Base-by-base conservation (phyloP, 176 grass and related monocot species). In the Elaeis guineensis region DNA sequence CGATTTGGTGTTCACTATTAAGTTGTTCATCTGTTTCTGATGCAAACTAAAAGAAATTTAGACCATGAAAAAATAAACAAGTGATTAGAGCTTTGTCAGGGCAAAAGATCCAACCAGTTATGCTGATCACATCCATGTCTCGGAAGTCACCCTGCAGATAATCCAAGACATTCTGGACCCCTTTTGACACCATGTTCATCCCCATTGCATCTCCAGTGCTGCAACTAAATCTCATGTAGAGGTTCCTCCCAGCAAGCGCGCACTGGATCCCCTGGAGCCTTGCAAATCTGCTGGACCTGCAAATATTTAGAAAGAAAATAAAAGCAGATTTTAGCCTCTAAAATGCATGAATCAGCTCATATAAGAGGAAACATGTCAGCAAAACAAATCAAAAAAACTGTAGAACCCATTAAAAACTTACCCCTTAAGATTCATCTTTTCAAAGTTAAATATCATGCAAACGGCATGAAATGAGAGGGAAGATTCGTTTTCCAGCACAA, bases 131-230 rank as follows among this genome's bases (percentile, higher is more conserved):
- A 61, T 92, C 88, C 88, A 98, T 89, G 67, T 98, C 93, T 25
- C 77, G 79, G 73, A 92, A 98, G 62, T 98, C 84, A 21, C 73
- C 75, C 62, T 80, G 66, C 32, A 98, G 84, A 57, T 76, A 92
- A 50, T 98, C 88, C 54, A 98, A 50, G 57, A 98, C 93, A 51
- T 86, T 89, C 16, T 98, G 88, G 6, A 98, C 88, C 4, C 88
- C 93, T 74, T 92, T 92, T 24, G 93, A 98, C 48, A 98, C 77
- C 87, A 98, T 92, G 75, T 98, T 91, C 93, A 98, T 98, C 21
- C 88, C 93, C 93, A 98, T 98, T 11, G 93, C 93, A 58, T 98
- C 93, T 53, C 93, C 93, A 2, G 93, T 98, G 72, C 78, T 78
- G 79, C 84, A 98, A 66, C 32, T 69, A 66, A 98, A 92, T 77